phyloP scores from a whole-genome alignment of 208 protist genomes.

The Spongospora subterranea region DNA sequence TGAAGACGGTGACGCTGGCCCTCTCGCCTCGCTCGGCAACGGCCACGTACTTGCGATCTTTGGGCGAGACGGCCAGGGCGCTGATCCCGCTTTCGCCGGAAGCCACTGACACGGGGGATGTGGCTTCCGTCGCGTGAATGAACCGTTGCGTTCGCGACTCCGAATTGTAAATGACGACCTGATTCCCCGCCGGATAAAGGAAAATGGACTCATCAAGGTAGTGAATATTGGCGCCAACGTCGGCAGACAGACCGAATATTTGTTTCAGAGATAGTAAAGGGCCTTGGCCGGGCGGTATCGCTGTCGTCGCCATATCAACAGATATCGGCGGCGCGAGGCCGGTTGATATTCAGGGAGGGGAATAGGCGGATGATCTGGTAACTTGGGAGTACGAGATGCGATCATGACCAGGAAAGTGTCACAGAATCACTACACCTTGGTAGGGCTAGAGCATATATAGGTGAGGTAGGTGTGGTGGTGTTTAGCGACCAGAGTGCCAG shows the following conservation, averaged over 20 bases:
- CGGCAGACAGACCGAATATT: constrained; percentile 88
- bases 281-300: too few species aligned
- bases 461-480: too few species aligned
- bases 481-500: too few species aligned
- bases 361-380: too few species aligned
- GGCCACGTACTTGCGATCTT: constrained; percentile 87
- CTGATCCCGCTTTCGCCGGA: constrained; percentile 79
- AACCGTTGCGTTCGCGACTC: constrained; percentile 87
- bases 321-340: neutral
- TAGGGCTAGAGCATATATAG: too few species aligned
- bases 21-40: constrained; percentile 85
- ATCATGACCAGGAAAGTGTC: too few species aligned
- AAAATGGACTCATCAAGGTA: constrained; percentile 89
- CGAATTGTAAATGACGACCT: constrained; percentile 86
- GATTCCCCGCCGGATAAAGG: constrained; percentile 87
- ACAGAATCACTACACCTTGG: too few species aligned
- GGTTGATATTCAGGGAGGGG: too few species aligned
- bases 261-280: constrained; percentile 84
- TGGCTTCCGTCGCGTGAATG: constrained; percentile 82
- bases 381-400: neutral
- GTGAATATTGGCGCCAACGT: constrained; percentile 87
- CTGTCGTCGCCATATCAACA: neutral
- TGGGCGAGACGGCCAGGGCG: constrained; percentile 82
- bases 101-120: constrained; percentile 54
- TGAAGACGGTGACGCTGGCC: constrained; percentile 86